phyloP scores from a whole-genome alignment of 495 filamentous ascomycete genomes.

The Parathielavia hyrcaniae region DNA sequence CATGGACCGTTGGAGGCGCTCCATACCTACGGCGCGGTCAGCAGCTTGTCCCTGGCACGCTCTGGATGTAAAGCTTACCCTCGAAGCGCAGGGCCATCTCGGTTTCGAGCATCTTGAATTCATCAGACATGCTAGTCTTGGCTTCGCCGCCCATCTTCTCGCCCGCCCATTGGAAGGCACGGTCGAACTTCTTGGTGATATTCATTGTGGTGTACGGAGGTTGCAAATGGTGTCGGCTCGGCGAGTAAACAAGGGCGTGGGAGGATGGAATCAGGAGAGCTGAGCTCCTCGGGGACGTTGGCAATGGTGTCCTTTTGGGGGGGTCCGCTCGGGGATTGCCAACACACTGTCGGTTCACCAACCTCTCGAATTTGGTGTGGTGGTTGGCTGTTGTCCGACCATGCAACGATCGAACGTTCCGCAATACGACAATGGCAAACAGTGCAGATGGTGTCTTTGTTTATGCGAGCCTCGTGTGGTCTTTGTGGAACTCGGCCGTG shows the following conservation, averaged over 20 bases:
- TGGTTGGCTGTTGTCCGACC: conserved; percentile 12
- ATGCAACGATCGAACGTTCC: conserved; percentile 14
- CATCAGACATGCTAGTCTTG: conserved; percentile 81
- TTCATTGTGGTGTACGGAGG: conserved; percentile 64
- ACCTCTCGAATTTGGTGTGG: conserved; percentile 20
- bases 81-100: conserved; percentile 92
- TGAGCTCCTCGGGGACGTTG: background rate
- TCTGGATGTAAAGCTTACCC: conserved; percentile 50
- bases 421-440: conserved; percentile 7
- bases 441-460: background rate
- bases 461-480: background rate
- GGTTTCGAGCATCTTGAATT: conserved; percentile 87
- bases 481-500: background rate
- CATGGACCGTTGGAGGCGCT: conserved; percentile 86
- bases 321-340: conserved; percentile 1
- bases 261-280: background rate
- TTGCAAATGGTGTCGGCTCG: background rate
- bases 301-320: conserved; percentile 11
- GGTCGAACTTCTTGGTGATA: conserved; percentile 92
- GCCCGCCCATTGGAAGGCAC: conserved; percentile 97
- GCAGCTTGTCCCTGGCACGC: background rate
- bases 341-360: conserved; percentile 17
- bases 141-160: conserved; percentile 94
- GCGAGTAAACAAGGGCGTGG: background rate
- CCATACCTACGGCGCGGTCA: conserved; percentile 59